Conservation (phyloP, 306 rosid species). For the Mimosa pudica region DNA sequence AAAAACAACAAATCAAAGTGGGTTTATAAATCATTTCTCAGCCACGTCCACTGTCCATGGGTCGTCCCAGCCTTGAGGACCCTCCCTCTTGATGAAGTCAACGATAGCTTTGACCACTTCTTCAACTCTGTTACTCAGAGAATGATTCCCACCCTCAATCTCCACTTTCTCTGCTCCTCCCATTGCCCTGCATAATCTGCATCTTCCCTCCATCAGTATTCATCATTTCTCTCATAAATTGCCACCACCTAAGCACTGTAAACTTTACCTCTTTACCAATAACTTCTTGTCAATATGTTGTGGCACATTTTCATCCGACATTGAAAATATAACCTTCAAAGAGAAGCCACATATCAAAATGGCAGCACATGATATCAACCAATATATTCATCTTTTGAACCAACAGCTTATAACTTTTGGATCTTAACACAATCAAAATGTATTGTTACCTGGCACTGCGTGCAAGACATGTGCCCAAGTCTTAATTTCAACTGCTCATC, state of each 20-base stretch:
- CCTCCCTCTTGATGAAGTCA: slow-evolving; percentile 82
- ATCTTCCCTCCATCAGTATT: slow-evolving; percentile 9
- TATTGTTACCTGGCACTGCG: slow-evolving; percentile 77
- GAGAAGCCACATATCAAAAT: slow-evolving; percentile 8
- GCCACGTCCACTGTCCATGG: slow-evolving; percentile 57
- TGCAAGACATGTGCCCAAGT: slow-evolving; percentile 88
- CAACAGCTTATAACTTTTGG: slow-evolving; percentile 13
- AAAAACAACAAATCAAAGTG: neutral
- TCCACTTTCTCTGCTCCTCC: slow-evolving; percentile 95
- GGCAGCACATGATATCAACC: neutral
- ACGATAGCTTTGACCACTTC: slow-evolving; percentile 80
- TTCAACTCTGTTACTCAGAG: slow-evolving; percentile 80
- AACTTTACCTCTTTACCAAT: slow-evolving; percentile 69
- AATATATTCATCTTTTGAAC: neutral
- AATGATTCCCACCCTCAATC: slow-evolving; percentile 82
- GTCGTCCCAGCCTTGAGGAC: slow-evolving; percentile 97
- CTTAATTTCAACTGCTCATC: slow-evolving; percentile 85
- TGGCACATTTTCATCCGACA: slow-evolving; percentile 95
- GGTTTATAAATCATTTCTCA: neutral
- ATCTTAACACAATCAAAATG: slow-evolving; percentile 18
- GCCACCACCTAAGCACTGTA: neutral
- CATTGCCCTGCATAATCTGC: slow-evolving; percentile 91
- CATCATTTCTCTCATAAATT: neutral
- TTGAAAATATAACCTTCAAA: slow-evolving; percentile 78
- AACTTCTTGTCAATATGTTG: slow-evolving; percentile 89